These are phyloP conservation scores for Cymbomonas tetramitiformis DNA, from an alignment of 139 green algal species.

Conservation along the genomic window DNA sequence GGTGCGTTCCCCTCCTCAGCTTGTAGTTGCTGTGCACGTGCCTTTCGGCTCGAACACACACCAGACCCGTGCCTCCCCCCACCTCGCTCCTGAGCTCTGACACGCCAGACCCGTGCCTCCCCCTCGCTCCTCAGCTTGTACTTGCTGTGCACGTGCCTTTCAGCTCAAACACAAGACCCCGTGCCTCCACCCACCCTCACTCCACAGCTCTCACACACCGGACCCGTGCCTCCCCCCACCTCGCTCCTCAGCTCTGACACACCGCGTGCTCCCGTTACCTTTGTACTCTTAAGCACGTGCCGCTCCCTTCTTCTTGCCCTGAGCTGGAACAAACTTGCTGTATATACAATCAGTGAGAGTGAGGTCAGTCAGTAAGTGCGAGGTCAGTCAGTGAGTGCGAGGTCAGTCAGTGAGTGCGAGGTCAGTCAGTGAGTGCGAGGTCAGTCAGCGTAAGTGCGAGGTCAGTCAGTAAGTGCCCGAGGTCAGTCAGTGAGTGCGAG, in stretches of 20 bases:
- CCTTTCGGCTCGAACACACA: not conserved
- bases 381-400: too few species aligned
- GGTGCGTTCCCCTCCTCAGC: not conserved
- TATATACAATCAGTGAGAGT: too few species aligned
- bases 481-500: too few species aligned
- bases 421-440: too few species aligned
- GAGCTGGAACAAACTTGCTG: too few species aligned
- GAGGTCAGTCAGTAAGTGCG: too few species aligned
- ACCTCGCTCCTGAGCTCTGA: constrained; percentile 1
- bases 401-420: too few species aligned
- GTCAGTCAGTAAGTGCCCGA: too few species aligned
- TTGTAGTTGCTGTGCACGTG: not conserved
- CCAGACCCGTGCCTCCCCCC: not conserved
- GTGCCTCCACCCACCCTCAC: not conserved
- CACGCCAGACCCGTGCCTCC: not conserved
- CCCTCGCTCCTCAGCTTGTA: constrained; percentile 20
- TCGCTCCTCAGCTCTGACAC: constrained; percentile 13
- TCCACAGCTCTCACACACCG: constrained; percentile 2
- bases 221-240: not conserved
- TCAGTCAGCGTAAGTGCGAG: too few species aligned
- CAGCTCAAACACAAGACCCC: not conserved
- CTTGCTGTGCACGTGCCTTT: constrained; percentile 19
- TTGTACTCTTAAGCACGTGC: too few species aligned
- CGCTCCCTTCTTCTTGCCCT: too few species aligned
- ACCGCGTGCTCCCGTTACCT: too few species aligned